Evolutionary conservation across 208 protist genomes (phyloP).

Genomic region (Trypanosoma lewisi): DNA sequence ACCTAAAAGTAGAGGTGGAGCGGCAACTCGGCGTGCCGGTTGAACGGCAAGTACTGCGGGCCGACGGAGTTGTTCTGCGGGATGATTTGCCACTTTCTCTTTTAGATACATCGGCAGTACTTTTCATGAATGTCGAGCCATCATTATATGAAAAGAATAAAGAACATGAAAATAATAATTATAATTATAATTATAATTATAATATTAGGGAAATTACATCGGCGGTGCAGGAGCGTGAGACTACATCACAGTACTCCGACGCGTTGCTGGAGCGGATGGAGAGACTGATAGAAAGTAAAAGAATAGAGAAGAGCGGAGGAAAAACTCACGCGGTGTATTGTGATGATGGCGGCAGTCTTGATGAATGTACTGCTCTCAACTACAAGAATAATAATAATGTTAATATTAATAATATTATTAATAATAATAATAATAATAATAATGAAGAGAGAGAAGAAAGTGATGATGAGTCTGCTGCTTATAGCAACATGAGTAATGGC

Average conservation of each 20-base stretch:
- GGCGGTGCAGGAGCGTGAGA: neutral
- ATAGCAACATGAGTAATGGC: too few relatives aligned
- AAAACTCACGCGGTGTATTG: too few relatives aligned
- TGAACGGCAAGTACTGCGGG: conserved; percentile 26
- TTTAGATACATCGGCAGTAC: conserved; percentile 16
- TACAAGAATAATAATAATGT: too few relatives aligned
- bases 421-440: too few relatives aligned
- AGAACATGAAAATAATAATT: neutral
- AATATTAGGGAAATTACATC: neutral
- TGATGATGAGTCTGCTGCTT: too few relatives aligned
- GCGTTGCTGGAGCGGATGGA: neutral
- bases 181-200: too few relatives aligned
- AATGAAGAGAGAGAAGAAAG: too few relatives aligned
- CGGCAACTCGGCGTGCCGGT: conserved; percentile 32
- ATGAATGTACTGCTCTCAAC: too few relatives aligned
- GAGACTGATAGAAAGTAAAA: too few relatives aligned
- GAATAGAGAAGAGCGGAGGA: too few relatives aligned
- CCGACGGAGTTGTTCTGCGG: conserved; percentile 36
- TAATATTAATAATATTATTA: too few relatives aligned
- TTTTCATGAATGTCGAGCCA: conserved; percentile 23
- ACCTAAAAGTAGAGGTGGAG: conserved; percentile 53
- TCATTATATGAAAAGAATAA: neutral
- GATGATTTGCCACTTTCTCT: conserved; percentile 48
- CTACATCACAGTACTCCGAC: neutral
- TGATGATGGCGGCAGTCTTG: too few relatives aligned